A percentile compares a stretch with the other conserved stretches of the same genome.
phyloP scores from a whole-genome alignment of 2,329 filamentous ascomycete genomes.

The Exophiala aquamarina region DNA sequence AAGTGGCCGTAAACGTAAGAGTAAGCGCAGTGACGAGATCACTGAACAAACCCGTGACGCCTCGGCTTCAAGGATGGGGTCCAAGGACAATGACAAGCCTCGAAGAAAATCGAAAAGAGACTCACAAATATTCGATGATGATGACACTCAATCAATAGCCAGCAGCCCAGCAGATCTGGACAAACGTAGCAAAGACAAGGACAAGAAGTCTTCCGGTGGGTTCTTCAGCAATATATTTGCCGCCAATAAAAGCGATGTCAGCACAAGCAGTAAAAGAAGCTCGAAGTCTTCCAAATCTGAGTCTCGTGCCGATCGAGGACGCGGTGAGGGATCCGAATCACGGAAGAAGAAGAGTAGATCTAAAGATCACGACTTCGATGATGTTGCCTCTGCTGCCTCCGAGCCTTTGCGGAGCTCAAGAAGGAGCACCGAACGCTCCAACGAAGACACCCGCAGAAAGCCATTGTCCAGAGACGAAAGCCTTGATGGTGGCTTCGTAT shows the following conservation, averaged over 20 bases:
- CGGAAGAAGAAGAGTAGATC: conserved; percentile 29
- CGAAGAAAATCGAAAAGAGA: conserved; percentile 32
- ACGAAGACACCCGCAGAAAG: conserved; percentile 35
- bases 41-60: conserved; percentile 37
- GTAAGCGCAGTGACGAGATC: conserved; percentile 32
- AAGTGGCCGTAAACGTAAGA: conserved; percentile 32
- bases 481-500: conserved; percentile 28
- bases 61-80: conserved; percentile 37
- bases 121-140: conserved; percentile 27
- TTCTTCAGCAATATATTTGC: conserved; percentile 40
- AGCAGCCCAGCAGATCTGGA: conserved; percentile 17
- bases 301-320: conserved; percentile 37
- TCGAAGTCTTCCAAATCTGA: conserved; percentile 39
- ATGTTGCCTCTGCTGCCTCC: conserved; percentile 9
- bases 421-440: conserved; percentile 9
- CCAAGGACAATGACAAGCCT: conserved; percentile 33
- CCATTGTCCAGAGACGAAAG: conserved; percentile 25
- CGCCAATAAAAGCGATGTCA: conserved; percentile 24
- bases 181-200: conserved; percentile 36
- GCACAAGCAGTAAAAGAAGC: conserved; percentile 27
- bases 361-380: conserved; percentile 15
- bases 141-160: conserved; percentile 15
- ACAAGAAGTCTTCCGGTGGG: conserved; percentile 32
- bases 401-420: conserved; percentile 10
- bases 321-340: conserved; percentile 36